Percentiles rank a stretch among this genome's conserved stretches.
Conservation (phyloP, 345 rosid species). For the Hevea brasiliensis region DNA sequence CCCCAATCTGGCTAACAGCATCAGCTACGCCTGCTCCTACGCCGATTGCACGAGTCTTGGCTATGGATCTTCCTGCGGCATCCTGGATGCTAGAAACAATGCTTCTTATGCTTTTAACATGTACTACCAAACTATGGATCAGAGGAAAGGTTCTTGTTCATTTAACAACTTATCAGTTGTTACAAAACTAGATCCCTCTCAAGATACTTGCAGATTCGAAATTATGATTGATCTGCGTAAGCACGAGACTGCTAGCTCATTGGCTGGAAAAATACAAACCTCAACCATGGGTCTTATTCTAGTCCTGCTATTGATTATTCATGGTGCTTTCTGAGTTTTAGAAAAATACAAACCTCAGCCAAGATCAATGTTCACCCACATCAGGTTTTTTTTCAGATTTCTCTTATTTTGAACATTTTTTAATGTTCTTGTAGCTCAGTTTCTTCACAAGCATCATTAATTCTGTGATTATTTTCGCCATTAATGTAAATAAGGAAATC, state of each 20-base stretch:
- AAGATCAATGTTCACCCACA: background rate
- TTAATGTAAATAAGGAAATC: background rate
- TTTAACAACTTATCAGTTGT: constrained; percentile 15
- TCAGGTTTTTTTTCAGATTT: background rate
- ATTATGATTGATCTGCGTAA: constrained; percentile 21
- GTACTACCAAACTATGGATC: constrained; percentile 23
- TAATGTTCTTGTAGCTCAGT: background rate
- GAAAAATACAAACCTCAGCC: background rate
- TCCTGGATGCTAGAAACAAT: constrained; percentile 15
- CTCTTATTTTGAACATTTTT: background rate
- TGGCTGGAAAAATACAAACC: constrained; percentile 8
- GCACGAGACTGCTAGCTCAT: constrained; percentile 7
- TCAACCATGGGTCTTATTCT: background rate
- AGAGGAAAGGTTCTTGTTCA: constrained; percentile 19
- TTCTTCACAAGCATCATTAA: background rate
- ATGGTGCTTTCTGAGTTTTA: background rate
- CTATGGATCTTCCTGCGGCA: constrained; percentile 23
- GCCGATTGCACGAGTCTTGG: constrained; percentile 27
- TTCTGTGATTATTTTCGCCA: background rate
- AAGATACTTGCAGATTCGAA: constrained; percentile 9
- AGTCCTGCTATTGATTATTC: background rate
- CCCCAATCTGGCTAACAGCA: constrained; percentile 15
- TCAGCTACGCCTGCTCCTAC: constrained; percentile 17
- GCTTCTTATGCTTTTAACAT: constrained; percentile 30
- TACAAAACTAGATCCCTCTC: constrained; percentile 25